Evolutionary conservation across 2,329 filamentous ascomycete species (phyloP), one percentile per base, ranked within the genome.

Genomic region (Trichoderma cornu-damae): DNA sequence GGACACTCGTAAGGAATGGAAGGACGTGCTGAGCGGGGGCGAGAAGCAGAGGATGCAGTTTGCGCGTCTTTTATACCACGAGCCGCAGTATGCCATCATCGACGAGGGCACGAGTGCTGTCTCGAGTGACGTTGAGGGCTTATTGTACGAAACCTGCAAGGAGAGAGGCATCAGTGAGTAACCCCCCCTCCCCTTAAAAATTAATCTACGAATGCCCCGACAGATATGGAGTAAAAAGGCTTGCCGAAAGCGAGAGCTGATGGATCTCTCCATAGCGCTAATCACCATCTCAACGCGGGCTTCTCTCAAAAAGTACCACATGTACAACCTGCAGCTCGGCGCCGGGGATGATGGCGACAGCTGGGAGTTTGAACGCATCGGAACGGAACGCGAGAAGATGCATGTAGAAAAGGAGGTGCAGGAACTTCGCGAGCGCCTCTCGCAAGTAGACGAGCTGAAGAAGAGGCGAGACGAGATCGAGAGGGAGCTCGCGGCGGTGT

Each of bases 1-100:
- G 91, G 90, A 99, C 68, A 94, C 90, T 4, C 83, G 90, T 57
- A 97, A 99, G 73, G 92, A 96, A 69, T 99, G 94, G 94, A 96
- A 97, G 74, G 93, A 97, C 65, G 90, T 99, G 4, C 79, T 99
- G n/a, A 93, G 88, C 62, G 94, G 94, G 37, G 94, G 94, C 11
- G 94, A 99, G 79, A 99, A 99, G 76, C 94, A 99, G 75, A 81
- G 94, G 20, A 90, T 99, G 82, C 90, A 85, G 0, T 90, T 99
- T 66, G 93, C 95, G 3, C 79, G 94, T 43, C 72, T 99, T 49
- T 77, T 97, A 38, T 99, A 99, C 68, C 94, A 99, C 68, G 93
- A 97, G 74, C 94, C 94, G 14, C 81, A 88, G 60, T 99, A 96
- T 69, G 94, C 91, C 2, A 90, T 99, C 66, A 85, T 99, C 58